Evolutionary conservation across 1,284 basidiomycete species (phyloP).

Genomic region (Pterulicium gracile): DNA sequence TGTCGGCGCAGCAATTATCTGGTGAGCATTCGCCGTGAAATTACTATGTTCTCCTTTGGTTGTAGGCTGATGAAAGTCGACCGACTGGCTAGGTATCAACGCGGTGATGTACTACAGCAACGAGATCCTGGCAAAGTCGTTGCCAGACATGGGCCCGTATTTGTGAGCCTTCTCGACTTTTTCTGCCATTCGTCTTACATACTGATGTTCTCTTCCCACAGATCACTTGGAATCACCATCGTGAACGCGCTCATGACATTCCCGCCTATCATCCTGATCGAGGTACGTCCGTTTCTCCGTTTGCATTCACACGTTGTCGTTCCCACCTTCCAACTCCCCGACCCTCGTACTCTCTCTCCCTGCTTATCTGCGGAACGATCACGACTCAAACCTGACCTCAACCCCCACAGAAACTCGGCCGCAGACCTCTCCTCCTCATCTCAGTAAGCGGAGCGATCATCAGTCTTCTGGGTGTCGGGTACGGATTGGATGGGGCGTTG

Average conservation of each 20-base stretch:
- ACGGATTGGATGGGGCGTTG: slow-evolving; percentile 56
- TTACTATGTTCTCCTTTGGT: slow-evolving; percentile 1
- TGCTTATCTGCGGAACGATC: too few relatives aligned
- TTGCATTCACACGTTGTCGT: too few relatives aligned
- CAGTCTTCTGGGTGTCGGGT: slow-evolving; percentile 61
- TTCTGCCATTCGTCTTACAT: neutral
- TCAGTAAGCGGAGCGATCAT: slow-evolving; percentile 54
- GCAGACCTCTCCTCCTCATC: slow-evolving; percentile 44
- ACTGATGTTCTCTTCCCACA: neutral
- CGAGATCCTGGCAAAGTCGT: slow-evolving; percentile 66
- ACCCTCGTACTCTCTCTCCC: too few relatives aligned
- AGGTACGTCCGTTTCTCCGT: slow-evolving; percentile 41
- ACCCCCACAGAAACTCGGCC: slow-evolving; percentile 44
- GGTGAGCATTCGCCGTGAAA: slow-evolving; percentile 27
- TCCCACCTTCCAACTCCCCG: too few relatives aligned
- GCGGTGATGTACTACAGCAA: slow-evolving; percentile 85
- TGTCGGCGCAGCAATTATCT: slow-evolving; percentile 73
- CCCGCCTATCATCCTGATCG: slow-evolving; percentile 76
- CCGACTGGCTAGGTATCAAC: slow-evolving; percentile 31
- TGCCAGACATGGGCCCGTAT: slow-evolving; percentile 71
- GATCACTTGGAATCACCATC: slow-evolving; percentile 64
- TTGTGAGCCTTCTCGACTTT: slow-evolving; percentile 19
- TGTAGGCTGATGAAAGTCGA: neutral
- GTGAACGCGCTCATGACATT: slow-evolving; percentile 65
- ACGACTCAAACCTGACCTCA: too few relatives aligned